These are phyloP conservation scores for Linnemannia elongata DNA, from an alignment of 192 early-diverging fungal genomes.

Conservation along the genomic window DNA sequence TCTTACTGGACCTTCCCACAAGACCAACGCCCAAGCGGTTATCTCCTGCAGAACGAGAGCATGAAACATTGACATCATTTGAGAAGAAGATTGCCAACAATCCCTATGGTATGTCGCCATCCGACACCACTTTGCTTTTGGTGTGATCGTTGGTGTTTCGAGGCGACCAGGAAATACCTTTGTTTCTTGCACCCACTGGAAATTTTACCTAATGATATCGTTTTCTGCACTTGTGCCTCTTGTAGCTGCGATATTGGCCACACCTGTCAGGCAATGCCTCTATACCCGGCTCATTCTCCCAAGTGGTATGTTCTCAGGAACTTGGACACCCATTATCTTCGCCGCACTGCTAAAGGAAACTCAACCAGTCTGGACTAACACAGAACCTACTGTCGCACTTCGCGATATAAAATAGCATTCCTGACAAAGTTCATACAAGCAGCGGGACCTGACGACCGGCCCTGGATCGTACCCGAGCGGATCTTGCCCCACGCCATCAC, in stretches of 20 bases:
- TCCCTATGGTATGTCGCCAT: slow-evolving; percentile 20
- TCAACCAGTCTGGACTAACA: background rate
- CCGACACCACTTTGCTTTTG: background rate
- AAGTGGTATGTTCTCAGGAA: slow-evolving; percentile 11
- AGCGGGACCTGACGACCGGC: background rate
- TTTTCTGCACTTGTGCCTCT: background rate
- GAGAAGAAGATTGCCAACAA: slow-evolving; percentile 27
- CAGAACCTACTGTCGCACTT: background rate
- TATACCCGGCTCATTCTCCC: slow-evolving; percentile 26
- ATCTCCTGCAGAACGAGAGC: background rate
- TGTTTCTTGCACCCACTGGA: background rate
- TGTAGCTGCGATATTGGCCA: slow-evolving; percentile 25
- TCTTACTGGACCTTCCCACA: slow-evolving; percentile 23
- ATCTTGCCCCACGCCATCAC: slow-evolving; percentile 6
- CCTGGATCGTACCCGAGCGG: slow-evolving; percentile 41
- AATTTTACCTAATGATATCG: too few relatives aligned
- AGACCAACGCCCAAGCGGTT: slow-evolving; percentile 17
- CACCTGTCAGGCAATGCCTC: slow-evolving; percentile 28
- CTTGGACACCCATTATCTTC: background rate
- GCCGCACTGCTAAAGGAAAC: background rate
- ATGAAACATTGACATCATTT: background rate
- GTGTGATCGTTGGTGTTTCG: background rate
- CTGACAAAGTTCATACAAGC: slow-evolving; percentile 40
- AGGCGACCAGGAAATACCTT: too few relatives aligned
- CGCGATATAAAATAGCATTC: slow-evolving; percentile 3